Evolutionary conservation across 2,329 filamentous ascomycete genomes (phyloP).

Genomic region (Cercospora sp.): DNA sequence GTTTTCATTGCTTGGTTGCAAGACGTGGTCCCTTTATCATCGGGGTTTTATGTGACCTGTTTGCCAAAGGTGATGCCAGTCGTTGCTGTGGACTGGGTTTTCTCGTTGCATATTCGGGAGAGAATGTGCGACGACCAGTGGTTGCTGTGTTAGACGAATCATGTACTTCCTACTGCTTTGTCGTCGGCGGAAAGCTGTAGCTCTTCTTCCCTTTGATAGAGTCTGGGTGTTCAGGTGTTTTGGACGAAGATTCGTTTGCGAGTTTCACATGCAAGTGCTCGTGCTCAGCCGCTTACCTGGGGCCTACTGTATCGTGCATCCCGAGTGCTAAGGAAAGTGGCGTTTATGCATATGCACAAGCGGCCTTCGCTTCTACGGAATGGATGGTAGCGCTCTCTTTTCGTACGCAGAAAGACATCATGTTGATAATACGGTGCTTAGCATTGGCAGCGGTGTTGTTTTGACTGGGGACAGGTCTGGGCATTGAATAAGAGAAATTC

Average conservation of each 20-base stretch:
- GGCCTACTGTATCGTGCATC: background rate
- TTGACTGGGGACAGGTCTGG: background rate
- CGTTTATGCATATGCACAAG: background rate
- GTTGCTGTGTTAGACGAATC: background rate
- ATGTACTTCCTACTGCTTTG: background rate
- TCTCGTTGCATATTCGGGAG: background rate
- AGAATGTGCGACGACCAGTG: background rate
- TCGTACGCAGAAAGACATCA: background rate
- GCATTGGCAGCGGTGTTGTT: background rate
- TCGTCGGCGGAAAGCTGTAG: background rate
- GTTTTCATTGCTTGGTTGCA: background rate
- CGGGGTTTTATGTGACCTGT: too few species aligned
- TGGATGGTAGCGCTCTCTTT: background rate
- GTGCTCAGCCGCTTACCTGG: background rate
- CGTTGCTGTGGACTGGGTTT: too few species aligned
- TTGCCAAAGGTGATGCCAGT: too few species aligned
- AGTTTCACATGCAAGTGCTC: background rate
- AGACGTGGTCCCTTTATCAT: too few species aligned
- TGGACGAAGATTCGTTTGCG: too few species aligned
- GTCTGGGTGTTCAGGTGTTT: too few species aligned
- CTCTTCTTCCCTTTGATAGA: background rate
- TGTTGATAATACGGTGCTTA: background rate
- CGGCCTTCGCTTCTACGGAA: background rate
- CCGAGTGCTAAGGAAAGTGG: background rate
- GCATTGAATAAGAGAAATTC: background rate